Base-by-base conservation (phyloP, 768 basidiomycete genomes). In the Kwoniella pini region DNA sequence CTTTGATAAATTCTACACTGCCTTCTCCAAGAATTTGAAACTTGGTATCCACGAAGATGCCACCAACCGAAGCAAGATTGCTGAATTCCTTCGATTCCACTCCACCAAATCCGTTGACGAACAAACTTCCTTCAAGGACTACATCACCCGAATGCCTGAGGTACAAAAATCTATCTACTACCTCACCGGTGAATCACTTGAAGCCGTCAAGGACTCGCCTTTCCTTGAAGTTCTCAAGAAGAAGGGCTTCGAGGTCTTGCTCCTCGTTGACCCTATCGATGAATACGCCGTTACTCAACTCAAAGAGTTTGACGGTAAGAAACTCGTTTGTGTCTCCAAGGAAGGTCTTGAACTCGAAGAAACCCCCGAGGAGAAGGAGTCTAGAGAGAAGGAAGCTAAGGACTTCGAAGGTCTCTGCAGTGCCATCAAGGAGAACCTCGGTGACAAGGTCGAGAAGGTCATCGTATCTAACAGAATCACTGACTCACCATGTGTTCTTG, bases 171-270 rank as follows among this genome's bases (percentile, higher is more conserved):
- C 91, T 69, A 91, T 99, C 81, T 99, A 97, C 86, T 98, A 95
- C 84, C 89, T 97, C 70, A 99, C 95, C 55, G 95, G 95, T 80
- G 95, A 99, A 84, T 95, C 92, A 4, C 88, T 99, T 53, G 87
- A 86, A 58, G 85, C 91, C 55, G 86, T 88, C 71, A 86, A 84
- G 76, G 92, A 98, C 80, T 97, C 95, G 45, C 95, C 95, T 19
- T 98, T 98, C 94, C 87, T 98, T 58, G 95, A 98, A 82, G 90
- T 95, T 50, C 87, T 98, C 79, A 98, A 94, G 87, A 94, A 92
- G 89, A 97, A 91, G 85, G 91, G 91, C 82, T 97, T 97, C 80
- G 95, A 98, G 80, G 92, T 96, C 65, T 85, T 99, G 51, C 87
- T 99, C 68, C 87, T 99, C 60, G 90, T 96, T 70, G 95, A 98